These are phyloP conservation scores for Myxozyma geophila DNA, from an alignment of 805 yeast species.

Conservation along the genomic window DNA sequence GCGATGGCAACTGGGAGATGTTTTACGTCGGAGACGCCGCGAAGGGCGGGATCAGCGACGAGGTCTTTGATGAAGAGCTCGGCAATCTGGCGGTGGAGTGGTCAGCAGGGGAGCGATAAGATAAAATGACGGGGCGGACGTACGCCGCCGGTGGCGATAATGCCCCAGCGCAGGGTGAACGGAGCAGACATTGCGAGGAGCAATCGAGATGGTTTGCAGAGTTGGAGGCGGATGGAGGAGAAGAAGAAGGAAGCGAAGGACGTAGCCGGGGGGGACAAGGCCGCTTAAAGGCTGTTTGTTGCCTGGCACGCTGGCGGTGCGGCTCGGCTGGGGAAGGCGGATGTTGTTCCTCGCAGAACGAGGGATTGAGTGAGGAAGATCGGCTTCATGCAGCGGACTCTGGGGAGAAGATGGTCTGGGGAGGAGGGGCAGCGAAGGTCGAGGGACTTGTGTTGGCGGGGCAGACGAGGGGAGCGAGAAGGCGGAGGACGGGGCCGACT, in stretches of 20 bases:
- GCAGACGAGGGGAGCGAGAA: too few relatives aligned
- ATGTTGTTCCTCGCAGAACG: too few relatives aligned
- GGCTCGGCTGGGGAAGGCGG: too few relatives aligned
- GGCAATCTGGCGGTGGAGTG: conserved; percentile 23
- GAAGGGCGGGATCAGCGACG: conserved; percentile 31
- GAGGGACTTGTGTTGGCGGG: too few relatives aligned
- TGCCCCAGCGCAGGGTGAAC: conserved; percentile 40
- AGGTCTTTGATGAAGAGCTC: conserved; percentile 25
- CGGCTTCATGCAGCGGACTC: too few relatives aligned
- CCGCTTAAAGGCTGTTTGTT: too few relatives aligned
- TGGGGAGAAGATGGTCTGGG: too few relatives aligned
- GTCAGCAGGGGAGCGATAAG: background rate
- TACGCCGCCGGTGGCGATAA: conserved; percentile 38
- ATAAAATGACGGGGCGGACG: background rate
- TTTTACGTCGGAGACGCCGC: conserved; percentile 39
- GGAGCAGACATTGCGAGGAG: background rate
- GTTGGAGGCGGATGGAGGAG: background rate
- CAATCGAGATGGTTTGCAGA: background rate
- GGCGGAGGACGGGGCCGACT: too few relatives aligned
- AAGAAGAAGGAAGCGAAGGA: background rate
- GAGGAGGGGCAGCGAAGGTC: too few relatives aligned
- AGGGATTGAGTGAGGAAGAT: too few relatives aligned
- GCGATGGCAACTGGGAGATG: conserved; percentile 41
- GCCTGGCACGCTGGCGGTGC: too few relatives aligned
- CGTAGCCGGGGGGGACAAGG: too few relatives aligned